Conservation (phyloP, 176 grass and related monocot species). For the Rhynchospora pubera region DNA sequence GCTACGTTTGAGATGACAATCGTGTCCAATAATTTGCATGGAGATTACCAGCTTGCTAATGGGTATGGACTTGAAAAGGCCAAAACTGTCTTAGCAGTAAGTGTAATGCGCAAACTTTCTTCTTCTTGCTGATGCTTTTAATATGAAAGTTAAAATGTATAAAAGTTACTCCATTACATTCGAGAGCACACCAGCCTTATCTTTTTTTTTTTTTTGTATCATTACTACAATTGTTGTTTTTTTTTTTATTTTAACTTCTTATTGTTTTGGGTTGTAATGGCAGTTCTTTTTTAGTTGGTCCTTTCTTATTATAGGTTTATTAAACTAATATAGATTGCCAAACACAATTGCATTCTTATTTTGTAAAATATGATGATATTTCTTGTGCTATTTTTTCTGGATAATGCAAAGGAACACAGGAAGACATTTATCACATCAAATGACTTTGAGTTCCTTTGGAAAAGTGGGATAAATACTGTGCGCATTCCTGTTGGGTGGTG, state of each 20-base stretch:
- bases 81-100: slow-evolving; percentile 51
- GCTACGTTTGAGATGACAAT: slow-evolving; percentile 76
- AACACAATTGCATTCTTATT: neutral
- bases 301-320: neutral
- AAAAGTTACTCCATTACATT: neutral
- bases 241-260: neutral
- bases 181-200: neutral
- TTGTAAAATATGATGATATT: neutral
- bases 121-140: neutral
- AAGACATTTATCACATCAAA: slow-evolving; percentile 63
- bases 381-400: slow-evolving; percentile 18
- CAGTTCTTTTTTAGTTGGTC: neutral
- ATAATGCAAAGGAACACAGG: slow-evolving; percentile 46
- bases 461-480: slow-evolving; percentile 63
- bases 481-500: slow-evolving; percentile 96
- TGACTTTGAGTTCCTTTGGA: slow-evolving; percentile 59
- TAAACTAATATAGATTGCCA: neutral
- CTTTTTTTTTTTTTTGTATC: neutral
- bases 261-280: neutral
- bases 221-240: neutral
- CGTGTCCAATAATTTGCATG: slow-evolving; percentile 62
- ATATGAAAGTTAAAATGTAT: neutral
- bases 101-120: slow-evolving; percentile 10
- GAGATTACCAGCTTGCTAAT: slow-evolving; percentile 90
- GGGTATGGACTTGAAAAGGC: slow-evolving; percentile 50